These are phyloP conservation scores for Solanum pennellii DNA, from an alignment of 257 asterid species.

Conservation along the genomic window DNA sequence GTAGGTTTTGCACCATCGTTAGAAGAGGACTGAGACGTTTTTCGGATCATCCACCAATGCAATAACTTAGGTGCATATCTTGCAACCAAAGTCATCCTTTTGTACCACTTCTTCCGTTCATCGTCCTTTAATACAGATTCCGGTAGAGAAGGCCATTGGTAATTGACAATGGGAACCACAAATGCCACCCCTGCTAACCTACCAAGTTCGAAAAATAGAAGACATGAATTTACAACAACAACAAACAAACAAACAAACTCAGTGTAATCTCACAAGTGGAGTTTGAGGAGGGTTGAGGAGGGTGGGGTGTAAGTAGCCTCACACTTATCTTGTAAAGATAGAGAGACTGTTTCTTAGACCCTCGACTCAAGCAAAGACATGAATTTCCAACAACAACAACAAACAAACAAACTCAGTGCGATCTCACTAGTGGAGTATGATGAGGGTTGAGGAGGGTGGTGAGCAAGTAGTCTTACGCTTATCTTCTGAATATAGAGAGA, in stretches of 20 bases:
- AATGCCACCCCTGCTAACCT: conserved; percentile 81
- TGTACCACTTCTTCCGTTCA: conserved; percentile 49
- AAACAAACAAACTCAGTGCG: not conserved
- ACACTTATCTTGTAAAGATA: not conserved
- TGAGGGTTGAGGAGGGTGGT: not conserved
- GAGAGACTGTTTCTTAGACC: not conserved
- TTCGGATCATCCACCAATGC: conserved; percentile 86
- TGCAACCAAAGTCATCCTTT: conserved; percentile 39
- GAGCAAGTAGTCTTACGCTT: not conserved
- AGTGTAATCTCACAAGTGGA: not conserved
- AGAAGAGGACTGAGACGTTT: conserved; percentile 56
- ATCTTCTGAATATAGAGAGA: not conserved
- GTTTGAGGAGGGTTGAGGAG: too few relatives aligned
- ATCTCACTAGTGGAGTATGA: not conserved
- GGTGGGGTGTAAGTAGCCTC: not conserved
- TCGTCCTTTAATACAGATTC: conserved; percentile 37
- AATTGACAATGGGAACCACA: conserved; percentile 70
- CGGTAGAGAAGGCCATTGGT: conserved; percentile 82
- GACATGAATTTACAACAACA: not conserved
- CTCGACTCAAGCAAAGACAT: not conserved
- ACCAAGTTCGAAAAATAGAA: not conserved
- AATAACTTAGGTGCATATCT: conserved; percentile 49
- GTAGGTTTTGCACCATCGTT: conserved; percentile 52
- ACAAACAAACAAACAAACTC: not conserved
- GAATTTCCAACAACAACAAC: not conserved